phyloP scores from a whole-genome alignment of 202 grass and related monocot species.

The Schoenoplectus triqueter region DNA sequence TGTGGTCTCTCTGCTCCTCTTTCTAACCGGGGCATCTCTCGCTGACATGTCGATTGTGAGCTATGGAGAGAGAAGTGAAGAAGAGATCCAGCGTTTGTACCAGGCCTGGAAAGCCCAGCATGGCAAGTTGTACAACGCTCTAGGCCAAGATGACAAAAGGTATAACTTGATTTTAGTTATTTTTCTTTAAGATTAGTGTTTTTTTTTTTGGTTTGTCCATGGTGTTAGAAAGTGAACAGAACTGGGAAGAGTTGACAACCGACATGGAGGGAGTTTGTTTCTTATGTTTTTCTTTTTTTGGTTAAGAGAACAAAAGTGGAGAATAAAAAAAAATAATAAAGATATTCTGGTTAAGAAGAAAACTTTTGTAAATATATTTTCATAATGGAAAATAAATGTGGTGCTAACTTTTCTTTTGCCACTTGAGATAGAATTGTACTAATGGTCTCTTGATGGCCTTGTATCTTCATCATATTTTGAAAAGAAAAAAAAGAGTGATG shows the following conservation, averaged over 20 bases:
- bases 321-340: neutral
- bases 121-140: constrained; percentile 52
- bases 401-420: neutral
- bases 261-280: neutral
- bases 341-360: neutral
- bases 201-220: neutral
- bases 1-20: constrained; percentile 10
- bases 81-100: constrained; percentile 66
- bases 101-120: constrained; percentile 60
- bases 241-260: neutral
- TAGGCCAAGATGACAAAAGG: constrained; percentile 58
- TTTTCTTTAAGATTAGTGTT: neutral
- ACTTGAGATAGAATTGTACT: neutral
- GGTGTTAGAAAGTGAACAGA: neutral
- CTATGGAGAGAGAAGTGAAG: constrained; percentile 78
- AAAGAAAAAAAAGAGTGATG: neutral
- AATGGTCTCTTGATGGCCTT: neutral
- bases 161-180: neutral
- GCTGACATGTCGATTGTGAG: constrained; percentile 79
- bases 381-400: constrained; percentile 13
- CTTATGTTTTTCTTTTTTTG: neutral
- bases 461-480: neutral
- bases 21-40: constrained; percentile 13
- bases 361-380: neutral
- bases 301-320: neutral